A percentile compares a stretch with the other conserved stretches of the same genome.
Evolutionary conservation across 2,329 filamentous ascomycete genomes (phyloP).

Genomic region (Cladophialophora psammophila): DNA sequence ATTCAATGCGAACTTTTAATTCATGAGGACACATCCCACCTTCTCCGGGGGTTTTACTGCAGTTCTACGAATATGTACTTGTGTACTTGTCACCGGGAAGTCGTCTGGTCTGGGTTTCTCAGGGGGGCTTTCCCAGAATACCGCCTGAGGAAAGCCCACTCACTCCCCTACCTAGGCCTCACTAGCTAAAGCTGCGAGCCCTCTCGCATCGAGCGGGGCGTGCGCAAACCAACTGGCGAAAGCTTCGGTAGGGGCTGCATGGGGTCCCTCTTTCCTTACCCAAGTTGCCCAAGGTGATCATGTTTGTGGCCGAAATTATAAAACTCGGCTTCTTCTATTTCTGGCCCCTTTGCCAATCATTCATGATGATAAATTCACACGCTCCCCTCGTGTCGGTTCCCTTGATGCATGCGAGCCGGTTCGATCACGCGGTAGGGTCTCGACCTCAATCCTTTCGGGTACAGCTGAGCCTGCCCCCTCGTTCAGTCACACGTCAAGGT

Average conservation of each 20-base stretch:
- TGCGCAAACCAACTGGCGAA: background rate
- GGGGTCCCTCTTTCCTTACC: background rate
- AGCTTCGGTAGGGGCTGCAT: background rate
- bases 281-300: background rate
- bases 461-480: conserved; percentile 24
- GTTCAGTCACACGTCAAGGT: conserved; percentile 4
- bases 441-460: conserved; percentile 12
- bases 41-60: background rate
- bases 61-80: background rate
- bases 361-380: background rate
- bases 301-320: background rate
- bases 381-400: background rate
- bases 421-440: conserved; percentile 15
- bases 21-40: background rate
- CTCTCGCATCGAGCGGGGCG: conserved; percentile 3
- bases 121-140: background rate
- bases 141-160: background rate
- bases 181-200: background rate
- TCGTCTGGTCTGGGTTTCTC: background rate
- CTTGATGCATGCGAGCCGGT: background rate
- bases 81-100: background rate
- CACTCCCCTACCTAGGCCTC: background rate
- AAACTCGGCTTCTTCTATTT: background rate
- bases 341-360: background rate
- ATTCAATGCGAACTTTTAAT: background rate